Base-by-base conservation (phyloP, 371 early-diverging fungal genomes). In the Mucor irregularis region DNA sequence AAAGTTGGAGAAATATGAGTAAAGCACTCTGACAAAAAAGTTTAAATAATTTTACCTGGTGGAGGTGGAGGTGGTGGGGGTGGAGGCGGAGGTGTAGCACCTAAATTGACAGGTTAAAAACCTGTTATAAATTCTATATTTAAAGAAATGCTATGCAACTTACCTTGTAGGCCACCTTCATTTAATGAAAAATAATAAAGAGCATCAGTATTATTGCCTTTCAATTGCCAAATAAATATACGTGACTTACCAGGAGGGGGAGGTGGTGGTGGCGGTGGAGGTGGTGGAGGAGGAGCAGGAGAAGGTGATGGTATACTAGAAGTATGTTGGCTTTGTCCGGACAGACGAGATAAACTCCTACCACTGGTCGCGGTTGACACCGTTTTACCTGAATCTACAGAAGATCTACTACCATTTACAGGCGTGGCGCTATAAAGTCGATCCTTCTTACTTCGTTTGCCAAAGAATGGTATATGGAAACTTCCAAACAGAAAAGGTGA, bases 1-100 rank as follows among this genome's bases (percentile, higher is more conserved):
- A 13, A 24, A 26, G 14, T 16, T 34, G 11, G n/a, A 34, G 35
- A 34, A 10, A n/a, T 13, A 13, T 34, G 10, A 4, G 35, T n/a
- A 34, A 14, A n/a, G 0, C 14, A 34, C n/a, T n/a, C 35, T 34
- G 35, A 14, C 13, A 10, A 34, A 34, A 42, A 42, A 11, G 4
- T 31, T 21, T 26, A 7, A 21, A 19, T 30, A 3, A 43, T 9
- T 33, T 52, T 31, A 30, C 45, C 19, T 14, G 60, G 47, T 2
- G 53, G 53, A 6, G 61, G 50, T 4, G 61, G 56, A 16, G 62
- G 56, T 29, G 62, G 56, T 0, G 57, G 56, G 3, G 60, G 53
- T 38, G 62, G 61, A 4, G 45, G 51, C 5, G 56, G 44, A 29
- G 55, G 44, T 17, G 56, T 35, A 34, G 17, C n/a, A 45, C 21